Evolutionary conservation across 176 grass and related monocot genomes (phyloP).

Genomic region (Cenchrus americanus): DNA sequence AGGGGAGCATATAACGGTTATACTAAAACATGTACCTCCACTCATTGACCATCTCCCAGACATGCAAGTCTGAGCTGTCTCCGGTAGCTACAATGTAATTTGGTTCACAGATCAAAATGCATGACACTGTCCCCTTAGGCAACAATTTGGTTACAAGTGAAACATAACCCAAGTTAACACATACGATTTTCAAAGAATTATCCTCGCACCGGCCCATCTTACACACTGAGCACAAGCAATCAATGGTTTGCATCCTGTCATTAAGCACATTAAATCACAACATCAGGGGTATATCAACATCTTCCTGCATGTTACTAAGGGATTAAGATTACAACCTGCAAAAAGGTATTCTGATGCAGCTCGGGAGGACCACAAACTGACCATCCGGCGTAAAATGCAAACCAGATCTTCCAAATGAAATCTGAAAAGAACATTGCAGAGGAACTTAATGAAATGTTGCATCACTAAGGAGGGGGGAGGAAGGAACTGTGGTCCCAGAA

Average conservation of each 20-base stretch:
- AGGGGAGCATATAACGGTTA: neutral
- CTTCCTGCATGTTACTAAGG: conserved; percentile 21
- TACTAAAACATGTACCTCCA: conserved; percentile 70
- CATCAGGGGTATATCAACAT: conserved; percentile 33
- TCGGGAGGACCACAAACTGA: conserved; percentile 64
- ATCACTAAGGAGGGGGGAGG: conserved; percentile 12
- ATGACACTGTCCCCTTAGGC: conserved; percentile 58
- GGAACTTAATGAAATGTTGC: conserved; percentile 14
- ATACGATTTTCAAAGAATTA: conserved; percentile 71
- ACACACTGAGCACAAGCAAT: conserved; percentile 73
- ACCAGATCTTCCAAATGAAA: conserved; percentile 55
- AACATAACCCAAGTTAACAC: conserved; percentile 74
- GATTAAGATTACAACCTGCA: conserved; percentile 78
- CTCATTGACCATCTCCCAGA: conserved; percentile 68
- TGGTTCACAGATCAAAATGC: conserved; percentile 75
- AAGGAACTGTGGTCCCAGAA: neutral
- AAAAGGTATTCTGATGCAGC: conserved; percentile 62
- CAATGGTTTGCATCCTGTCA: conserved; percentile 57
- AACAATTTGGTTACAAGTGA: conserved; percentile 66
- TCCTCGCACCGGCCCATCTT: conserved; percentile 52
- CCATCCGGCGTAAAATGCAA: conserved; percentile 81
- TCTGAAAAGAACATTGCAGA: conserved; percentile 54
- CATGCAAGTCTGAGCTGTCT: conserved; percentile 69
- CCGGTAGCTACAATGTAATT: conserved; percentile 75
- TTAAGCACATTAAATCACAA: conserved; percentile 46